phyloP scores from a whole-genome alignment of 331 rosid species.

The Spiraea crenata region DNA sequence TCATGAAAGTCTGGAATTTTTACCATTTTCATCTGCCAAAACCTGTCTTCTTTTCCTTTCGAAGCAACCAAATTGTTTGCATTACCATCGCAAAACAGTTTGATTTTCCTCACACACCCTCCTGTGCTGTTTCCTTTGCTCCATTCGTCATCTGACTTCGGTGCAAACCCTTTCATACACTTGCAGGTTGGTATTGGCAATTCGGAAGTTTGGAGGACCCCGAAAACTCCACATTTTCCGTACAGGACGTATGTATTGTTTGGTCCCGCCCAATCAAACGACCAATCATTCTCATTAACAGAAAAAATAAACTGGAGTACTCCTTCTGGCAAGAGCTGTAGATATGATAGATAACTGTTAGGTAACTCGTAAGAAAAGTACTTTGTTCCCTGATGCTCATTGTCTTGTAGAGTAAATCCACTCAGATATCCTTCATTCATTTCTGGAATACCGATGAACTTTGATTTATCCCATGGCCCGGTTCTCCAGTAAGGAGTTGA shows the following conservation, averaged over 20 bases:
- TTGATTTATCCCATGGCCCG: slow-evolving; percentile 23
- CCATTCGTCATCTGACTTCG: background rate
- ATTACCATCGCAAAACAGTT: background rate
- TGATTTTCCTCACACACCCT: background rate
- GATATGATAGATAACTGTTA: background rate
- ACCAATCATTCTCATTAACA: background rate
- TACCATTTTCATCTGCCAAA: background rate
- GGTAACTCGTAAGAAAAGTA: background rate
- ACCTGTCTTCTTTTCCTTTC: background rate
- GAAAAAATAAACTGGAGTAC: background rate
- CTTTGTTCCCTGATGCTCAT: background rate
- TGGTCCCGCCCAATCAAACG: background rate
- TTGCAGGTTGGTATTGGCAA: background rate
- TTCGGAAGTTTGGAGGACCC: background rate
- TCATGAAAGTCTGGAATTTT: slow-evolving; percentile 13
- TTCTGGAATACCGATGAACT: slow-evolving; percentile 9
- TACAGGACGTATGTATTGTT: background rate
- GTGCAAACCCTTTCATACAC: background rate
- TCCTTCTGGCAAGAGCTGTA: background rate
- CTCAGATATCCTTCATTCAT: background rate
- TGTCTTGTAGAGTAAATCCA: background rate
- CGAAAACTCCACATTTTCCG: background rate
- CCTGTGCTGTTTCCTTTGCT: background rate
- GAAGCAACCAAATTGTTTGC: background rate
- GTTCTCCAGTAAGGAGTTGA: slow-evolving; percentile 19